Base-by-base conservation (phyloP, 768 basidiomycete genomes). In the Leucocoprinus birnbaumii region DNA sequence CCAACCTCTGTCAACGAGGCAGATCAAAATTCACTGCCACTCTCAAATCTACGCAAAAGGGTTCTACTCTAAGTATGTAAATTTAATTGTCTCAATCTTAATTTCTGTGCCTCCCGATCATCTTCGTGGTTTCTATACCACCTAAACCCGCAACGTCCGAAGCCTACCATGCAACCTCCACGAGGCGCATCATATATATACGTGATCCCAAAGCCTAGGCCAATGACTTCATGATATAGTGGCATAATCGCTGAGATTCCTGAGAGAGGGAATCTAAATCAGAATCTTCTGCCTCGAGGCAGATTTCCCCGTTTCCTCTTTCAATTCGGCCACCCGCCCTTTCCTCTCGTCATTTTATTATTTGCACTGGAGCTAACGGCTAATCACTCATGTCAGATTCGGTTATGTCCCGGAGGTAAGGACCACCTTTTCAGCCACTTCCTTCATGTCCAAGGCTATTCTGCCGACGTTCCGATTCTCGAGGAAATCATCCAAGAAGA, bases 31-130 rank as follows among this genome's bases (percentile, higher is more conserved):
- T 54, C 71, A 85, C 49, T 66, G 69, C 49, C 87, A 92, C 68
- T 88, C 91, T 9, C 91, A 93, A 68, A 71, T 92, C 19, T 78
- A 76, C 43, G 87, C 80, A 53, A 85, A 80, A 64, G 77, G 71
- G 6, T 93, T 93, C 69, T 94, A 94, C 67, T 76, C 80, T 66
- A 89, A 80, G 91, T 92, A 70, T 70, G 83, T 72, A 13, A 25
- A 19, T 22, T 54, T n/a, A 45, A 41, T n/a, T n/a, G 27, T 26
- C 45, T 16, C 9, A 25, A 38, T 47, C 41, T 55, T 35, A 31
- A 31, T 31, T 6, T 40, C 31, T 24, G 7, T 18, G 24, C 43
- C 18, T 47, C 27, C 54, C 43, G 48, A 42, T 49, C 37, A 48
- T 59, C 38, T 43, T 31, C 31, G 31, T 11, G 31, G 31, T 5